These are phyloP conservation scores for Zalaria obscura DNA, from an alignment of 2,329 filamentous ascomycete species.

Conservation along the genomic window DNA sequence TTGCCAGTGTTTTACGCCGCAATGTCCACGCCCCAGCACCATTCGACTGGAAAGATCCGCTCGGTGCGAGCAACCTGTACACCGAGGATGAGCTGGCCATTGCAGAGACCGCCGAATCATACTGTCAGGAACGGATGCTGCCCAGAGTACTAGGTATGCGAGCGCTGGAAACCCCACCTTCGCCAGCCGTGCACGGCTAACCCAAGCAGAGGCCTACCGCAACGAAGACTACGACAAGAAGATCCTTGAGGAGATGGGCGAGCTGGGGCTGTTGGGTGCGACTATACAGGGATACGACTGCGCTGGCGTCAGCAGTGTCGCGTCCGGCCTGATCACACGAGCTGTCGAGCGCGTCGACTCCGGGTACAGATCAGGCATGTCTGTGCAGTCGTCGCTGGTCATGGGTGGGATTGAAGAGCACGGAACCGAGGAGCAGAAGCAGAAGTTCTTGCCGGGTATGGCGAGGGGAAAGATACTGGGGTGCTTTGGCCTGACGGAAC, in stretches of 20 bases:
- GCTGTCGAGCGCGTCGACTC: conserved; percentile 86
- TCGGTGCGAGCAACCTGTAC: conserved; percentile 58
- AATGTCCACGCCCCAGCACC: conserved; percentile 26
- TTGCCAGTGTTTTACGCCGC: conserved; percentile 19
- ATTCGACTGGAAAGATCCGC: conserved; percentile 89
- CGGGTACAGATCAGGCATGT: conserved; percentile 85
- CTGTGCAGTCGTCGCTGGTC: conserved; percentile 79
- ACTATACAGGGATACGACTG: conserved; percentile 81
- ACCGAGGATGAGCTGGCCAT: conserved; percentile 89
- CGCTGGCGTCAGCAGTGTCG: conserved; percentile 75
- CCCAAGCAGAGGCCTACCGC: conserved; percentile 58
- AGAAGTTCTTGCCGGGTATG: conserved; percentile 66
- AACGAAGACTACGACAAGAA: conserved; percentile 75
- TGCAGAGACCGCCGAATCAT: conserved; percentile 77
- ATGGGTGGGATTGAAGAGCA: conserved; percentile 90
- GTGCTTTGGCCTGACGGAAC: conserved; percentile 82
- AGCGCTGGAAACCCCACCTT: conserved; percentile 1
- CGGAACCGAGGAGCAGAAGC: conserved; percentile 74
- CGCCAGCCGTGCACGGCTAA: background rate
- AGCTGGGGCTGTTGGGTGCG: conserved; percentile 74
- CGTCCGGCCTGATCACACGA: conserved; percentile 77
- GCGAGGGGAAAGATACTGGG: conserved; percentile 72
- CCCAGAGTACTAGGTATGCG: conserved; percentile 68
- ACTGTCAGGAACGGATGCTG: conserved; percentile 79
- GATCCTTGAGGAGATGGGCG: conserved; percentile 84